Percentiles rank a stretch among this genome's conserved stretches.
Conservation (phyloP, 768 basidiomycete species). For the Lactarius indigo region DNA sequence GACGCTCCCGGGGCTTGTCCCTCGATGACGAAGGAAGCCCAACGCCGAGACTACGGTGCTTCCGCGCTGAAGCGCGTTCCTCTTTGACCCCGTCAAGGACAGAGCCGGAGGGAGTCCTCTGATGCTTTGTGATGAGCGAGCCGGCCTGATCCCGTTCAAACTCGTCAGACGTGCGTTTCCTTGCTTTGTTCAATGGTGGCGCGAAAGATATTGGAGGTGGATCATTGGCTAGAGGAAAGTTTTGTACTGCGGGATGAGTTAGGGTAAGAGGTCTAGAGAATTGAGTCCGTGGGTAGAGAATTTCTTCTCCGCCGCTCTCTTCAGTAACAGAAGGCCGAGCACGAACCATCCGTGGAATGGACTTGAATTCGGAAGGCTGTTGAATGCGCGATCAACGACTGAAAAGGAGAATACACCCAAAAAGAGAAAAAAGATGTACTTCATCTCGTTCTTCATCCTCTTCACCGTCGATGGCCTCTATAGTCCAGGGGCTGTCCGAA, state of each 20-base stretch:
- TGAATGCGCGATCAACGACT: conserved; percentile 28
- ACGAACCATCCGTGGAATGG: conserved; percentile 50
- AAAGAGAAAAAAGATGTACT: conserved; percentile 38
- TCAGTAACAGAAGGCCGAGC: conserved; percentile 64
- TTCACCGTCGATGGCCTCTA: conserved; percentile 82
- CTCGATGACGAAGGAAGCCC: conserved; percentile 33
- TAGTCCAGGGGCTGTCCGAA: conserved; percentile 85
- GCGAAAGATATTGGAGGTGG: conserved; percentile 24
- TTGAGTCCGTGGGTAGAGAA: conserved; percentile 70
- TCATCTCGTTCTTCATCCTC: conserved; percentile 60
- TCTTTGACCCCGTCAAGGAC: conserved; percentile 43
- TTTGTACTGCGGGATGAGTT: not conserved
- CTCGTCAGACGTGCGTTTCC: conserved; percentile 35
- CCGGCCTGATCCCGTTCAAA: conserved; percentile 32
- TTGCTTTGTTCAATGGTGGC: conserved; percentile 26
- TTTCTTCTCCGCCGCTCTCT: conserved; percentile 89
- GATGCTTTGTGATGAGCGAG: conserved; percentile 22
- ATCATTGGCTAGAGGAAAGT: not conserved
- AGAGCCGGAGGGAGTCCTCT: conserved; percentile 22
- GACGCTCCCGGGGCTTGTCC: conserved; percentile 47
- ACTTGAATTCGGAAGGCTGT: conserved; percentile 41
- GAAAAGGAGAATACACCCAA: conserved; percentile 6
- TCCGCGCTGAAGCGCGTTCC: conserved; percentile 19
- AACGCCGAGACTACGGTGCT: conserved; percentile 26
- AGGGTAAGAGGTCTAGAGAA: conserved; percentile 5